Percentiles rank a stretch among this genome's conserved stretches.
Conservation (phyloP, 2,329 filamentous ascomycete genomes). For the Sporothrix protearum region DNA sequence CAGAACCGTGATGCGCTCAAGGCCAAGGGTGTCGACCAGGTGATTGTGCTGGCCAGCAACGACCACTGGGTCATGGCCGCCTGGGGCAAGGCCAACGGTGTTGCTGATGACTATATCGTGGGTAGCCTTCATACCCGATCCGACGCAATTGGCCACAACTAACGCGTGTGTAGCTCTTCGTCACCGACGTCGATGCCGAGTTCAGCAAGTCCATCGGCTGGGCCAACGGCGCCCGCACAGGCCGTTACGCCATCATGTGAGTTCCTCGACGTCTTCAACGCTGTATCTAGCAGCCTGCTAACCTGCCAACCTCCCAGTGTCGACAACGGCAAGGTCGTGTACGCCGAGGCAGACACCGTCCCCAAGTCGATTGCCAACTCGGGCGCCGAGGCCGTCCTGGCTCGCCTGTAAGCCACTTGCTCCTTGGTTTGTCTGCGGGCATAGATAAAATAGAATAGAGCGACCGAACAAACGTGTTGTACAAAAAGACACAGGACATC, state of each 20-base stretch:
- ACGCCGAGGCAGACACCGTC: constrained; percentile 1
- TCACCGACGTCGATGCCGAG: background rate
- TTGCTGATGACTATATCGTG: constrained; percentile 64
- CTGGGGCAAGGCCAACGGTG: constrained; percentile 82
- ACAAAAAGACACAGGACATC: background rate
- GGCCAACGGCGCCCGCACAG: background rate
- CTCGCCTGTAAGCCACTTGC: background rate
- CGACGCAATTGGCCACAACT: background rate
- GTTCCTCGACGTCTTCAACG: background rate
- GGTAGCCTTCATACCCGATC: constrained; percentile 27
- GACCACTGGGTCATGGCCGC: constrained; percentile 84
- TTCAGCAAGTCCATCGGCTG: constrained; percentile 10
- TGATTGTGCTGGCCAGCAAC: constrained; percentile 79
- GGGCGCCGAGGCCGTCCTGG: background rate
- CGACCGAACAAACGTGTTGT: background rate
- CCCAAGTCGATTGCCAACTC: constrained; percentile 5
- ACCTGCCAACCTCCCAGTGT: background rate
- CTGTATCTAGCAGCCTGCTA: background rate
- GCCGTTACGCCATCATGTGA: constrained; percentile 5
- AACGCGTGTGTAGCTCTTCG: background rate
- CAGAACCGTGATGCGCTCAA: constrained; percentile 66
- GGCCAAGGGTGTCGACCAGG: constrained; percentile 75
- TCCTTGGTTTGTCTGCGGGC: background rate
- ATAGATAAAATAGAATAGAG: background rate
- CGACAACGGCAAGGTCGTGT: constrained; percentile 13